A percentile compares a stretch with the other conserved stretches of the same genome.
Conservation (phyloP, 2,329 filamentous ascomycete genomes). For the Thielaviopsis populi region DNA sequence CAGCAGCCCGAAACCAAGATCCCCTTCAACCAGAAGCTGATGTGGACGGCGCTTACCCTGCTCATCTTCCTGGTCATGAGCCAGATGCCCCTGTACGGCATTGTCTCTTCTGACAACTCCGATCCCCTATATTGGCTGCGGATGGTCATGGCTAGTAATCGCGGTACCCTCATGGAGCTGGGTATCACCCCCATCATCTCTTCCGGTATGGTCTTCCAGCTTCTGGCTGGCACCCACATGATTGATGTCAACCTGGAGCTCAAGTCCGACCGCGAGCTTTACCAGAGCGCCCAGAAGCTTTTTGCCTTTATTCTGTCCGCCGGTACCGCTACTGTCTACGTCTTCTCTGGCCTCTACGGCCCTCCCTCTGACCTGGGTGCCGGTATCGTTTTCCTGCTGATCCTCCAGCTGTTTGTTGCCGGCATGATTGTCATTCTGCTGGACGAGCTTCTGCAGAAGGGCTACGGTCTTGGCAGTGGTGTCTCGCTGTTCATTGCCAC, state of each 20-base stretch:
- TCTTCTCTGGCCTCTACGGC: conserved; percentile 95
- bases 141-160: conserved; percentile 99
- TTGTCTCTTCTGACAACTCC: conserved; percentile 95
- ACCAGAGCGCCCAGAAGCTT: conserved; percentile 98
- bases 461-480: conserved; percentile 93
- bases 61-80: conserved; percentile 99
- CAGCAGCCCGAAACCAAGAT: conserved; percentile 96
- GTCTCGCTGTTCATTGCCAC: conserved; percentile 99
- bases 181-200: conserved; percentile 98
- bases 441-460: conserved; percentile 98
- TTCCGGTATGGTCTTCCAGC: conserved; percentile 99
- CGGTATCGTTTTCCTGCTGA: conserved; percentile 94
- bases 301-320: conserved; percentile 96
- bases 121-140: conserved; percentile 99
- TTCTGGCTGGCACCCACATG: conserved; percentile 96
- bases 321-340: conserved; percentile 94
- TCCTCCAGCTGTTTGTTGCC: conserved; percentile 93
- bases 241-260: conserved; percentile 99
- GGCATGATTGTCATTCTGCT: conserved; percentile 98
- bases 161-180: conserved; percentile 88
- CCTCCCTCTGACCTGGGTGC: conserved; percentile 92
- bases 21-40: conserved; percentile 95
- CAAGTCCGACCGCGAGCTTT: conserved; percentile 98
- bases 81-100: conserved; percentile 98
- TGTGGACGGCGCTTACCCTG: conserved; percentile 88